Base-by-base conservation (phyloP, 2,329 filamentous ascomycete species). In the Colletotrichum sp. region DNA sequence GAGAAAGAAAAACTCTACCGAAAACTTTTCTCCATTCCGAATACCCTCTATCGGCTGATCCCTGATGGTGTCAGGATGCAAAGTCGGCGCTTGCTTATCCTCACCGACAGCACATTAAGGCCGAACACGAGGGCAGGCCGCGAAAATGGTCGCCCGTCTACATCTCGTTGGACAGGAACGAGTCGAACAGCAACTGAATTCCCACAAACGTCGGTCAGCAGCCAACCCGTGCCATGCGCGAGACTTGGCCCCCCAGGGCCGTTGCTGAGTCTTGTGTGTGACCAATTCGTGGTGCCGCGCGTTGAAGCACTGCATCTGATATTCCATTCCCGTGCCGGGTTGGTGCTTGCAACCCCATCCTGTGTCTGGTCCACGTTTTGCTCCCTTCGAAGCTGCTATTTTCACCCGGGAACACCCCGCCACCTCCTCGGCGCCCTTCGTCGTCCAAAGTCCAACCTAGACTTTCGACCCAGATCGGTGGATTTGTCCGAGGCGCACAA, bases 101-200 rank as follows among this genome's bases (percentile, higher is more conserved):
- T 68, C 65, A 21, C 62, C 32, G 26, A 16, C 49, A 60, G 64
- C 34, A 39, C 36, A 15, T 16, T 15, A n/a, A 26, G 28, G 28
- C 74, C 34, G 57, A 60, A 76, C 64, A 73, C 70, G 74, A 76
- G 57, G 57, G 30, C 18, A 28, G 73, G 55, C 39, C 63, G 63
- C 73, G 18, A 32, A 55, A 57, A 39, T 63, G n/a, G 30, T 34
- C 55, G 49, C 36, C 57, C 34, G 36, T 55, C 7, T 68, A 39
- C 52, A 52, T 64, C 16, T 39, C 18, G 69, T 34, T 39, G 52
- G 39, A 72, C 39, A 59, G 32, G 34, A 66, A 30, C 59, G 49
- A 34, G 30, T 63, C 30, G 18, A 57, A 52, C 39, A 24, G 32
- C 26, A 30, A 32, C 10, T 18, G 52, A 62, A 26, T 52, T 52